Percentiles rank a stretch among this genome's conserved stretches.
Evolutionary conservation across 192 early-diverging fungal species (phyloP).

Genomic region (Coemansia sp.): DNA sequence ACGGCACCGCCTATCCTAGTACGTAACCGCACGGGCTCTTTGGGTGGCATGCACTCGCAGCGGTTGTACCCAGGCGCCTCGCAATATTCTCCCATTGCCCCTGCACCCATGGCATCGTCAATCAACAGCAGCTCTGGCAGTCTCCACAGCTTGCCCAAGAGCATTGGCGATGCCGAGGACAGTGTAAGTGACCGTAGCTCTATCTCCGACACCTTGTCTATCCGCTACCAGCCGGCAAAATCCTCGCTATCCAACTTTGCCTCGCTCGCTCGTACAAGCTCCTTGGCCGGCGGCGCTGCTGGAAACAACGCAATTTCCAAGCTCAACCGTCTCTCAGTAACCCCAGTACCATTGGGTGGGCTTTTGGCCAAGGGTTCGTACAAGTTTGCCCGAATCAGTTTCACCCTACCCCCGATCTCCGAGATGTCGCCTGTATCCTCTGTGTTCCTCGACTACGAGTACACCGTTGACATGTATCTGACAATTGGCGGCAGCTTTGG

Average conservation of each 20-base stretch:
- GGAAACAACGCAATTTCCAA: slow-evolving; percentile 4
- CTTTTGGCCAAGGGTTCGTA: slow-evolving; percentile 45
- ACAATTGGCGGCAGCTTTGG: slow-evolving; percentile 49
- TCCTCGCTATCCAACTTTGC: slow-evolving; percentile 9
- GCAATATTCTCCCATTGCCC: neutral
- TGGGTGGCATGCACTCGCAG: slow-evolving; percentile 16
- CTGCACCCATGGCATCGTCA: neutral
- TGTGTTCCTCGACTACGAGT: slow-evolving; percentile 50
- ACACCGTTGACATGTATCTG: slow-evolving; percentile 41
- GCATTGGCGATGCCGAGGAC: slow-evolving; percentile 26
- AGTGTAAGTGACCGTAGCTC: slow-evolving; percentile 45
- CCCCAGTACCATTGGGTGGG: slow-evolving; percentile 34
- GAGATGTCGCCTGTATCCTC: slow-evolving; percentile 50
- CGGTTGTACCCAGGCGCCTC: slow-evolving; percentile 14
- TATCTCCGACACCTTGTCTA: slow-evolving; percentile 41
- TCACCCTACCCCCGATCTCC: slow-evolving; percentile 32
- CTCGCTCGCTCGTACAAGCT: slow-evolving; percentile 24
- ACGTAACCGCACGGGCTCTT: slow-evolving; percentile 28
- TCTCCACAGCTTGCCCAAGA: slow-evolving; percentile 33
- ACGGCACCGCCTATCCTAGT: neutral
- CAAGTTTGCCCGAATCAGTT: slow-evolving; percentile 48
- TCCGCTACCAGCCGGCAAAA: slow-evolving; percentile 35
- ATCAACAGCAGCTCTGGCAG: slow-evolving; percentile 15
- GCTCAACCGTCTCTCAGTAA: slow-evolving; percentile 11
- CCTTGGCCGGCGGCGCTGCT: slow-evolving; percentile 5